Evolutionary conservation across 352 stramenopile species (phyloP).

Genomic region (Thraustochytrium striatum): DNA sequence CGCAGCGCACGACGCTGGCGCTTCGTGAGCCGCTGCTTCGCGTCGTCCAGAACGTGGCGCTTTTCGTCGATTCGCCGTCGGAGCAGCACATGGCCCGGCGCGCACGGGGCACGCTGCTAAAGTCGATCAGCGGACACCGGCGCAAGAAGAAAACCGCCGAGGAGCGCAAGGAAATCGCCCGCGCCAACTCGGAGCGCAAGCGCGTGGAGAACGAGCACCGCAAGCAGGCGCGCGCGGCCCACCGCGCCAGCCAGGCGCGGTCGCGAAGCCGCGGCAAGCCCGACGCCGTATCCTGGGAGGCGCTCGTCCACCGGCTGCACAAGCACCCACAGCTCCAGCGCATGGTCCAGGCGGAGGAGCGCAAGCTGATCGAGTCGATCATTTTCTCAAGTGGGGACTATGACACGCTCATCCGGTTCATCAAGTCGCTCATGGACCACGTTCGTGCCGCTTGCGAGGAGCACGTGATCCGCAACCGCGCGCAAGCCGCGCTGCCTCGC

Average conservation of each 20-base stretch:
- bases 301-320: background rate
- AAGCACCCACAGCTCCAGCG: background rate
- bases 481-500: background rate
- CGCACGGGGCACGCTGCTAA: background rate
- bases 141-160: background rate
- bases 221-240: background rate
- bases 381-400: background rate
- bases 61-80: background rate
- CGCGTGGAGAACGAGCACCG: slow-evolving; percentile 2
- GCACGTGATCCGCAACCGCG: slow-evolving; percentile 13
- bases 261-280: background rate
- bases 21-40: slow-evolving; percentile 5
- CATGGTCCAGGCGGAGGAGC: slow-evolving; percentile 12
- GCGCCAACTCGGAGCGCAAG: background rate
- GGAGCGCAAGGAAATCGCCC: background rate
- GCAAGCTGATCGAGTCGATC: slow-evolving; percentile 15
- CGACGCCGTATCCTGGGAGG: background rate
- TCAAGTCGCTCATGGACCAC: slow-evolving; percentile 27
- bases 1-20: background rate
- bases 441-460: slow-evolving; percentile 11
- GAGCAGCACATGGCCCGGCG: slow-evolving; percentile 27
- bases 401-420: slow-evolving; percentile 14
- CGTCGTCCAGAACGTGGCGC: background rate
- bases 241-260: background rate
- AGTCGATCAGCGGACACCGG: slow-evolving; percentile 25